Base-by-base conservation (phyloP, 768 basidiomycete species). In the Leccinum broughii region DNA sequence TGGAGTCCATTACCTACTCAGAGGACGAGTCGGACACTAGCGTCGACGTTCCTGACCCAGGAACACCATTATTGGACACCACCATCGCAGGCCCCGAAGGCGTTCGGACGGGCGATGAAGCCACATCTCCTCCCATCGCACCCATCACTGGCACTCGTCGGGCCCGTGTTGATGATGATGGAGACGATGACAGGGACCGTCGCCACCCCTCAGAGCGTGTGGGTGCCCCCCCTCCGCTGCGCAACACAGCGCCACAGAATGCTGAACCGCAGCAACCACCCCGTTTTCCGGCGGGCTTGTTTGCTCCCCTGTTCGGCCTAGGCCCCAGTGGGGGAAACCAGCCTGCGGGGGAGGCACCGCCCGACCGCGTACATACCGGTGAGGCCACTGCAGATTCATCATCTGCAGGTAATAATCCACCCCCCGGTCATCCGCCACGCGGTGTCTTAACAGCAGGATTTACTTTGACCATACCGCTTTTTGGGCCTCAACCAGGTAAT, bases 191-290 rank as follows among this genome's bases (percentile, higher is more conserved):
- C 13, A 74, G 86, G 41, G 84, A 88, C 66, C 79, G 82, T 58
- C 80, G 87, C 58, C 86, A 88, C 66, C 86, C 88, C 17, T 85
- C 85, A 22, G 81, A 88, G 69, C 83, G 87, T 54, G 72, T 76
- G 55, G 56, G 74, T 76, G 75, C 68, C 50, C 70, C 65, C 53
- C 55, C 69, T 46, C 66, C 66, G 22, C 65, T 9, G 37, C 66
- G 53, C 26, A 60, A 67, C 26, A 49, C 67, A 51, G 64, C 60
- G 62, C 70, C 66, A 56, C 71, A 69, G 53, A 66, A 62, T 46
- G 52, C 64, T 57, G 24, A 69, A 56, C 57, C 62, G 50, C 68
- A 65, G 52, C 75, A 66, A 44, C 67, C 39, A 6, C 61, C 55
- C 13, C 65, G 24, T 30, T 54, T 56, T 53, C 68, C 63, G 14